A percentile compares a stretch with the other conserved stretches of the same genome.
Evolutionary conservation across 1,284 basidiomycete species (phyloP).

Genomic region (Cutaneotrichosporon sp.): DNA sequence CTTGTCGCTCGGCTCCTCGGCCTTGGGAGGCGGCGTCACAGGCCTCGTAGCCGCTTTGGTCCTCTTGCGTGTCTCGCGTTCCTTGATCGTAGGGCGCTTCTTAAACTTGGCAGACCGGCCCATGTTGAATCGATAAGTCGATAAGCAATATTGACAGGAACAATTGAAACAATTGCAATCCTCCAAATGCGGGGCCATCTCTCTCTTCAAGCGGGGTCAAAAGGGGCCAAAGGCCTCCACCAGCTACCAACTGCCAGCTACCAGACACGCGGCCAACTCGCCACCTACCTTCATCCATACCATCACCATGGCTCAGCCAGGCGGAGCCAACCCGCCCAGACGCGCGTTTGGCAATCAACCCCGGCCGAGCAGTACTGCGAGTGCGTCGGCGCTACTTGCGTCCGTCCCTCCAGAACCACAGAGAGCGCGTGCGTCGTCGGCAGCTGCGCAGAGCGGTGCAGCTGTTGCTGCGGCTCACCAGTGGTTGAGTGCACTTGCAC

Average conservation of each 20-base stretch:
- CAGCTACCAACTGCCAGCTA: background rate
- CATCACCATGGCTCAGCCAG: background rate
- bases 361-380: background rate
- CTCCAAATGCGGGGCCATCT: too few species aligned
- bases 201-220: too few species aligned
- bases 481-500: conserved; percentile 48
- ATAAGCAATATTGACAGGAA: background rate
- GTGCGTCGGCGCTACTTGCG: background rate
- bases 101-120: conserved; percentile 44
- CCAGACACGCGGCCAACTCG: background rate
- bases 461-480: conserved; percentile 36
- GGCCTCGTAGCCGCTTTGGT: conserved; percentile 34
- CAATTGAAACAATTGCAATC: background rate
- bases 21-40: conserved; percentile 23
- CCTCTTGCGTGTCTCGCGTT: conserved; percentile 37
- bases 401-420: conserved; percentile 1
- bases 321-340: background rate
- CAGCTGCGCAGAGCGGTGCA: conserved; percentile 10
- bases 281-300: background rate
- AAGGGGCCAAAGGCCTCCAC: background rate
- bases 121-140: conserved; percentile 23
- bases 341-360: conserved; percentile 2
- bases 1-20: background rate
- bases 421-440: conserved; percentile 16
- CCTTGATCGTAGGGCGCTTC: conserved; percentile 42